A percentile compares a stretch with the other conserved stretches of the same genome.
Conservation (phyloP, 2,329 filamentous ascomycete genomes). For the Akanthomyces muscarius region DNA sequence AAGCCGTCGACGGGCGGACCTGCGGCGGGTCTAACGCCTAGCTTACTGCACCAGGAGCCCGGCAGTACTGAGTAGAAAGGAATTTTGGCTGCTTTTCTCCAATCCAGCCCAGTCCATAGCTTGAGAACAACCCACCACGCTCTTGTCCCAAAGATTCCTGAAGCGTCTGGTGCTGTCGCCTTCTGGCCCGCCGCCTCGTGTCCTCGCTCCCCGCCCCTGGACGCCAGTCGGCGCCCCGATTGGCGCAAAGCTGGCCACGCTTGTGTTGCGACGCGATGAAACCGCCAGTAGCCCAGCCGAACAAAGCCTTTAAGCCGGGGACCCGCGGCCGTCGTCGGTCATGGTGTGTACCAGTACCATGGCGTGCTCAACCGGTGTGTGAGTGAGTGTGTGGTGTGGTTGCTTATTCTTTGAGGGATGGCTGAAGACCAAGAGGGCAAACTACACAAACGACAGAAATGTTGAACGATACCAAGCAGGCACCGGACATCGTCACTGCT, state of each 20-base stretch:
- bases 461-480: background rate
- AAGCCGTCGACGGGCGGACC: slow-evolving; percentile 14
- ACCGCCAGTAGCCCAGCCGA: background rate
- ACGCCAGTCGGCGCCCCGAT: slow-evolving; percentile 3
- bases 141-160: background rate
- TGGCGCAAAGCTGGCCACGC: slow-evolving; percentile 2
- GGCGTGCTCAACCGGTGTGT: background rate
- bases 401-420: background rate
- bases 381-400: background rate
- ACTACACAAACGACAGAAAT: background rate
- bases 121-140: slow-evolving; percentile 1
- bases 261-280: slow-evolving; percentile 9
- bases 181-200: slow-evolving; percentile 11
- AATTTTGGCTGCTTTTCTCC: background rate
- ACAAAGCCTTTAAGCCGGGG: slow-evolving; percentile 9
- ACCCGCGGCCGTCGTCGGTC: background rate
- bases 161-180: background rate
- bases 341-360: background rate
- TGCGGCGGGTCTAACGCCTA: slow-evolving; percentile 3
- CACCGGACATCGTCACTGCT: background rate
- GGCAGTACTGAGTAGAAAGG: background rate
- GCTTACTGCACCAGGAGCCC: background rate
- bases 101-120: background rate
- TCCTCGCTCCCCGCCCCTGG: slow-evolving; percentile 10
- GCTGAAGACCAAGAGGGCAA: background rate